Evolutionary conservation across 1,284 basidiomycete genomes (phyloP).

Genomic region (Pterula multifida): DNA sequence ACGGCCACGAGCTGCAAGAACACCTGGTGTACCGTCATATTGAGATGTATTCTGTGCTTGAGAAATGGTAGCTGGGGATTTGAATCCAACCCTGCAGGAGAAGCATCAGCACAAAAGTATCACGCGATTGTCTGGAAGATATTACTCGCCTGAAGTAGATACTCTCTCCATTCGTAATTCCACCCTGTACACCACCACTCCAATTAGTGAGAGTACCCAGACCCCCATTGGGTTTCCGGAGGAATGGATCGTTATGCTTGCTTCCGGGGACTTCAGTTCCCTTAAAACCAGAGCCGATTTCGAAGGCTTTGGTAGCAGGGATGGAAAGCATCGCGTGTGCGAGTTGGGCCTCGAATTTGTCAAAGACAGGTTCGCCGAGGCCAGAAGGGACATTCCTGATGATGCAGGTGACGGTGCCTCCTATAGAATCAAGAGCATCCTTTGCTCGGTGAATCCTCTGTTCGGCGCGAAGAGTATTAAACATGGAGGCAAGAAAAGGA

Average conservation of each 20-base stretch:
- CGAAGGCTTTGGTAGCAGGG: constrained; percentile 97
- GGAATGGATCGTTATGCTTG: constrained; percentile 89
- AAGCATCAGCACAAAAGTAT: no score
- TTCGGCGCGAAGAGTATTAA: constrained; percentile 5
- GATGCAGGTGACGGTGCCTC: constrained; percentile 94
- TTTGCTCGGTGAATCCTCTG: constrained; percentile 93
- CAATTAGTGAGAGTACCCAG: constrained; percentile 89
- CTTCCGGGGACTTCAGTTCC: constrained; percentile 93
- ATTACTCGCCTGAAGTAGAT: constrained; percentile 83
- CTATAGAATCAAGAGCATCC: constrained; percentile 86
- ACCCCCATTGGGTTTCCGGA: constrained; percentile 47
- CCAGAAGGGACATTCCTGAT: constrained; percentile 86
- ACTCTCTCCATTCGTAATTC: constrained; percentile 95
- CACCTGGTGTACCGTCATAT: constrained; percentile 85
- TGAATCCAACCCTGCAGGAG: constrained; percentile 83
- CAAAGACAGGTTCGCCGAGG: constrained; percentile 95
- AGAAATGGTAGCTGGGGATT: constrained; percentile 96
- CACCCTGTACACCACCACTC: constrained; percentile 96
- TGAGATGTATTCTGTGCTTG: constrained; percentile 85
- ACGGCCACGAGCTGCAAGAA: constrained; percentile 82
- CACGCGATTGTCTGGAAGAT: no score
- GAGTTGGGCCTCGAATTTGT: constrained; percentile 95
- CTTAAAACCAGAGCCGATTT: constrained; percentile 94
- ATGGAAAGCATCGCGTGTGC: constrained; percentile 98
- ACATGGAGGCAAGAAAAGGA: constrained; percentile 5